These are phyloP conservation scores for Clavispora santaluciae DNA, from an alignment of 805 yeast genomes.

Conservation along the genomic window DNA sequence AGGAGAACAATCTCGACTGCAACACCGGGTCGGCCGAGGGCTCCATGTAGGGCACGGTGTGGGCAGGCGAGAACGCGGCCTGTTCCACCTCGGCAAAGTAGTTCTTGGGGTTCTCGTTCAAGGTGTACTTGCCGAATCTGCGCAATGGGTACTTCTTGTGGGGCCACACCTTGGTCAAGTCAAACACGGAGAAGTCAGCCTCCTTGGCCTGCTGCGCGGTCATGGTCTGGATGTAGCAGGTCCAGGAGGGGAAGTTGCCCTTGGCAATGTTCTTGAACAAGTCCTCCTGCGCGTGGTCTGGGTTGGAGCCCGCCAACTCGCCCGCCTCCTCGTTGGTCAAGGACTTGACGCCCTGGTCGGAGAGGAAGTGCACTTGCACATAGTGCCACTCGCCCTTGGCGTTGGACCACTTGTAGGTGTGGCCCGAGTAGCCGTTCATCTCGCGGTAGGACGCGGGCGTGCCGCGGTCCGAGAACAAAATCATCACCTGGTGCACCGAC, in stretches of 20 bases:
- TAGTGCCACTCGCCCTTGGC: constrained; percentile 71
- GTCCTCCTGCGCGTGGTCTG: constrained; percentile 79
- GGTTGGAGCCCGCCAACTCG: constrained; percentile 65
- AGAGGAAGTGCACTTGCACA: constrained; percentile 69
- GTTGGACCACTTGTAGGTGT: constrained; percentile 77
- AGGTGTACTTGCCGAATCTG: constrained; percentile 71
- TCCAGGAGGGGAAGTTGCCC: constrained; percentile 82
- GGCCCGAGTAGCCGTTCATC: constrained; percentile 85
- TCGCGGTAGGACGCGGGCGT: constrained; percentile 71
- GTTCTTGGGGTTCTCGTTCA: constrained; percentile 81
- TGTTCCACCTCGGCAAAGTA: constrained; percentile 87
- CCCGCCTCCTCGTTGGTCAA: constrained; percentile 65
- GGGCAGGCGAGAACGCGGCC: constrained; percentile 81
- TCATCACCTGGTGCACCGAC: constrained; percentile 68
- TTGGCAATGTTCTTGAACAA: constrained; percentile 71
- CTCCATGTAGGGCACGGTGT: constrained; percentile 80
- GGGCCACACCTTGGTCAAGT: constrained; percentile 91
- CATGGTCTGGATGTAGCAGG: constrained; percentile 81
- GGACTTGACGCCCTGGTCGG: constrained; percentile 58
- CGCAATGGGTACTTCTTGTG: constrained; percentile 82
- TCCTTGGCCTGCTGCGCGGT: constrained; percentile 73
- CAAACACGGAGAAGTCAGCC: constrained; percentile 78
- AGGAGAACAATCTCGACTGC: constrained; percentile 76
- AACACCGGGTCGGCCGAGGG: constrained; percentile 81
- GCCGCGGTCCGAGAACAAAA: constrained; percentile 75